A percentile compares a stretch with the other conserved stretches of the same genome.
Conservation (phyloP, 345 rosid genomes). For the Acer yangbiense region DNA sequence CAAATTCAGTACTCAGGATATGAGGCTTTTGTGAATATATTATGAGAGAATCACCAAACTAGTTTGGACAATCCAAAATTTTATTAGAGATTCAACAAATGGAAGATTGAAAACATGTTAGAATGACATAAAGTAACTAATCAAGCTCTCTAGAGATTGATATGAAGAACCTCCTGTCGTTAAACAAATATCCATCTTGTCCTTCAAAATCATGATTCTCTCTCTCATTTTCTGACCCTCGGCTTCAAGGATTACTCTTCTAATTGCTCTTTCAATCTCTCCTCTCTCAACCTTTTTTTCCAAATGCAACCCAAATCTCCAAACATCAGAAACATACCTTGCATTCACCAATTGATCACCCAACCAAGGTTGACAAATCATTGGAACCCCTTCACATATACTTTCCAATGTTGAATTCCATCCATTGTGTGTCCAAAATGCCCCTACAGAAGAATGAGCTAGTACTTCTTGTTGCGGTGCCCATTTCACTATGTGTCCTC, state of each 20-base stretch:
- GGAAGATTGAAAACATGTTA: background rate
- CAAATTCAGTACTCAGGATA: too few species aligned
- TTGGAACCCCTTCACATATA: constrained; percentile 64
- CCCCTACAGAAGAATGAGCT: constrained; percentile 55
- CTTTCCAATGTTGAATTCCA: constrained; percentile 79
- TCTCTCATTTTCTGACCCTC: constrained; percentile 45
- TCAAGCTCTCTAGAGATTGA: constrained; percentile 39
- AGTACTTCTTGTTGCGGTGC: constrained; percentile 66
- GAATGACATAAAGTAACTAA: constrained; percentile 34
- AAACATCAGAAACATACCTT: constrained; percentile 46
- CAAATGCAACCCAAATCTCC: constrained; percentile 56
- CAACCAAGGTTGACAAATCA: constrained; percentile 71
- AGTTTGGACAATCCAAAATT: too few species aligned
- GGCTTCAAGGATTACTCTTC: constrained; percentile 31
- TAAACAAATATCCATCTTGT: constrained; percentile 36
- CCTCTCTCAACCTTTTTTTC: constrained; percentile 38
- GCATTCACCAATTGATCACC: constrained; percentile 64
- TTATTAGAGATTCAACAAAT: too few species aligned
- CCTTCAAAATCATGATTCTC: constrained; percentile 34
- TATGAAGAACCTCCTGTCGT: constrained; percentile 43
- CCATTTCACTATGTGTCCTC: constrained; percentile 65
- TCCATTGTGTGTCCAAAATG: constrained; percentile 67
- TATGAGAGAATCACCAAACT: too few species aligned
- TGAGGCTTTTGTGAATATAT: too few species aligned
- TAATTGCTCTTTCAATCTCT: constrained; percentile 42